A percentile compares a stretch with the other conserved stretches of the same genome.
phyloP scores from a whole-genome alignment of 2,329 filamentous ascomycete genomes.

The Trichoderma sp. region DNA sequence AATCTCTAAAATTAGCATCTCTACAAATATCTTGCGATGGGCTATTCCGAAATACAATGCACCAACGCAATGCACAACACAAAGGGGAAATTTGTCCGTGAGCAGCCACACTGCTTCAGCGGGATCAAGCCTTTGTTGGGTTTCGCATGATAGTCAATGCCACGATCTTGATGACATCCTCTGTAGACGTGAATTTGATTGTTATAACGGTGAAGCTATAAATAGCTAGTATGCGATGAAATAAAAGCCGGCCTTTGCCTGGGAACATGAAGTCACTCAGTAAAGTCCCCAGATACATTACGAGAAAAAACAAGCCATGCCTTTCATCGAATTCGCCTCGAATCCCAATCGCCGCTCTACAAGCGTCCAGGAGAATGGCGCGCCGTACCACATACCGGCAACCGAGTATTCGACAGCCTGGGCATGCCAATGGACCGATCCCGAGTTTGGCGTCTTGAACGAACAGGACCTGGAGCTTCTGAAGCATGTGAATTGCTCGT shows the following conservation, averaged over 20 bases:
- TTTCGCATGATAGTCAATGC: not conserved
- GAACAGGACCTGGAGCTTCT: conserved; percentile 28
- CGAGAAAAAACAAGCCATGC: not conserved
- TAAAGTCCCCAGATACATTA: not conserved
- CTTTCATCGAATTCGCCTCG: not conserved
- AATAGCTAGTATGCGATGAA: not conserved
- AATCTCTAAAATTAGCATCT: not conserved
- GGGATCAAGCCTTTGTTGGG: not conserved
- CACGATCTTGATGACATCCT: not conserved
- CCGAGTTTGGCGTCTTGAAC: conserved; percentile 27
- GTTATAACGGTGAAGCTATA: not conserved
- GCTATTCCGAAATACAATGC: no score
- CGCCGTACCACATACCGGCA: conserved; percentile 23
- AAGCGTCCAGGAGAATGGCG: not conserved
- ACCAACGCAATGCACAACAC: not conserved
- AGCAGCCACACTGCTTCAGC: no score
- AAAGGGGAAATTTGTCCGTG: not conserved
- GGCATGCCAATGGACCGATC: conserved; percentile 27
- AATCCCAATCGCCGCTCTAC: not conserved
- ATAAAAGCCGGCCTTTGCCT: not conserved
- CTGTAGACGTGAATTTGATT: not conserved
- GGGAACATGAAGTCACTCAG: not conserved
- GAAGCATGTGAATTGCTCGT: conserved; percentile 54
- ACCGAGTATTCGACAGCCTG: conserved; percentile 31
- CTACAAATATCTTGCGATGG: not conserved